Base-by-base conservation (phyloP, 371 early-diverging fungal species). In the Circinella umbellata region DNA sequence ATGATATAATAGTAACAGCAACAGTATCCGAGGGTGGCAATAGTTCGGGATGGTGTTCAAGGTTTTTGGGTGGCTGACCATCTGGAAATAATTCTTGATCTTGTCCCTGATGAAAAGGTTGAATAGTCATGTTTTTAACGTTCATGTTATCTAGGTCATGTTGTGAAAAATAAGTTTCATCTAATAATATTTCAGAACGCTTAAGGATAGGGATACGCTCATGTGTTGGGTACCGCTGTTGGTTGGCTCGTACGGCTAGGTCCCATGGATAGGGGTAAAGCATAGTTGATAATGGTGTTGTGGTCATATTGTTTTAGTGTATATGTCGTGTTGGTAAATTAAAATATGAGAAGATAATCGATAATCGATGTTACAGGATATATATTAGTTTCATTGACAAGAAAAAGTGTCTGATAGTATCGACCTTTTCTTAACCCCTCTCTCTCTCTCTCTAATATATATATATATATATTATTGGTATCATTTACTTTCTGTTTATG, bases 191-290 rank as follows among this genome's bases (percentile, higher is more conserved):
- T 55, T 73, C 73, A 39, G 69, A 64, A 39, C 66, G 39, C 20
- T 63, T 54, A 15, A 73, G 64, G 13, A 73, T 60, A 13, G 73
- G 73, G 3, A 69, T 61, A 18, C 69, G 65, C 8, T 68, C 64
- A 57, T 73, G 59, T 1, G 66, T 66, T 20, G 73, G 73, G 36
- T 73, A 73, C 14, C 73, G 68, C 14, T 65, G 61, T 39, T 73
- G 73, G 42, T 73, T 68, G 27, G 73, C 73, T 39, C 59, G 59
- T 13, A 73, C 73, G 3, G 73, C 73, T 11, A 73, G 54, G 35
- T 73, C 53, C 73, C 73, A 73, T 11, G 69, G 18, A 53, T 66
- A 63, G 14, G 69, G 69, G 46, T 73, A 73, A 20, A 69, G 55
- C 60, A 66, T 68, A 14, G 57, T 61, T 3, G 73, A 65, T 6